Evolutionary conservation across 495 filamentous ascomycete species (phyloP).

Genomic region (Daldinia decipiens): DNA sequence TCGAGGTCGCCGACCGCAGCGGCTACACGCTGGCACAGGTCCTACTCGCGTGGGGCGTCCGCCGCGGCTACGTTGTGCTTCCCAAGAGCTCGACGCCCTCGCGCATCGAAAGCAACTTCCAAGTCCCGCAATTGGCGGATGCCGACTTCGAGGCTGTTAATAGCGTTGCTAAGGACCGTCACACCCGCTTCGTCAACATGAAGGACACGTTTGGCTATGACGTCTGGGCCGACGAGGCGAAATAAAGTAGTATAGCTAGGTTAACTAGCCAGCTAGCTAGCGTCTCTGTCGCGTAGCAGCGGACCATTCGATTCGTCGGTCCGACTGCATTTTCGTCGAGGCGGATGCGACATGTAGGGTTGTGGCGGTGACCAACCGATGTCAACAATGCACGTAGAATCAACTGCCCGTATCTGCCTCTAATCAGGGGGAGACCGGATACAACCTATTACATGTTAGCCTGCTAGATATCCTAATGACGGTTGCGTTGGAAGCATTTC

Average conservation of each 20-base stretch:
- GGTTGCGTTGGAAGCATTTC: neutral
- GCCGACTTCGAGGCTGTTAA: constrained; percentile 56
- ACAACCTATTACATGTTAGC: constrained; percentile 4
- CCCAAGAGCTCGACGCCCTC: constrained; percentile 72
- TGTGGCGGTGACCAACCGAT: neutral
- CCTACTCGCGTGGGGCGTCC: constrained; percentile 58
- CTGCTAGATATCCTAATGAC: neutral
- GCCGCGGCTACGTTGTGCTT: constrained; percentile 56
- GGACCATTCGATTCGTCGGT: constrained; percentile 1
- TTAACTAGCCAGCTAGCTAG: neutral
- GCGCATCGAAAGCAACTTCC: constrained; percentile 66
- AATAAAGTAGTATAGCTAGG: constrained; percentile 5
- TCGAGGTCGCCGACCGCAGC: constrained; percentile 53
- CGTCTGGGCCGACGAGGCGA: constrained; percentile 60
- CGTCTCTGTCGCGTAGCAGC: neutral
- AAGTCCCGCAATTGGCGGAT: constrained; percentile 55
- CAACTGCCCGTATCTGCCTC: neutral
- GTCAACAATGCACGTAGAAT: constrained; percentile 1
- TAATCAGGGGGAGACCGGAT: neutral
- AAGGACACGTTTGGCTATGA: constrained; percentile 71
- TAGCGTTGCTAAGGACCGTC: constrained; percentile 57
- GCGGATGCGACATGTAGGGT: constrained; percentile 3
- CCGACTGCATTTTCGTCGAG: constrained; percentile 1
- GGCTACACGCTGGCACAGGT: constrained; percentile 59
- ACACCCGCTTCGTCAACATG: constrained; percentile 82